Base-by-base conservation (phyloP, 2,329 filamentous ascomycete genomes). In the Rosellinia necatrix region DNA sequence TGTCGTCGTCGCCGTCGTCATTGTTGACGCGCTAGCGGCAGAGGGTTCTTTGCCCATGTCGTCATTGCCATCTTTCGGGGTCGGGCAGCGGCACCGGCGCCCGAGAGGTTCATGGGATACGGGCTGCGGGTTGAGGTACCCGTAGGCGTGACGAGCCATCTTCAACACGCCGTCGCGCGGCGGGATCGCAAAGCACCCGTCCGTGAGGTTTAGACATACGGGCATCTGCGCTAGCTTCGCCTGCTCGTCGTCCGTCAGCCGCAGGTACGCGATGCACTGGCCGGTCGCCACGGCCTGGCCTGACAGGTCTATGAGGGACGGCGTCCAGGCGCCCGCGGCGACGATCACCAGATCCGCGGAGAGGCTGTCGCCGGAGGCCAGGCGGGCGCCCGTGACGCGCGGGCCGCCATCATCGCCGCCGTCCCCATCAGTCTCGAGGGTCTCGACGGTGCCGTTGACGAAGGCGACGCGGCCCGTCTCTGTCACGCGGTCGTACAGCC, bases 271-370 rank as follows among this genome's bases (percentile, higher is more conserved):
- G 22, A 97, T 70, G 0, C 84, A 83, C 67, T 97, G 93, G 12
- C 91, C 93, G 0, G 91, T 96, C 2, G 92, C 89, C 61, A 88
- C 83, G 34, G 86, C 87, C 40, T 89, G 83, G 22, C 91, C 90
- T 42, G 86, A 79, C 1, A 97, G 77, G 71, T 96, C 89, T 53
- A 97, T 75, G 19, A 97, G 79, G 1, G 83, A 81, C 2, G 87
- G 83, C 2, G 90, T 91, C 92, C 93, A 97, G 4, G 93, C 92
- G 13, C 93, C 93, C 0, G 92, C 86, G 0, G 93, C 92, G 2
- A 96, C 80, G 52, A 97, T 78, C 29, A 90, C 87, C 6, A 96
- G 78, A 56, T 91, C 89, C 2, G 89, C 90, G 3, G 73, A 75
- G 6, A 91, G 61, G 8, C 69, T 74, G 6, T 71, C 71, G 35